Evolutionary conservation across 495 filamentous ascomycete genomes (phyloP).

Genomic region (Neurospora sp.): DNA sequence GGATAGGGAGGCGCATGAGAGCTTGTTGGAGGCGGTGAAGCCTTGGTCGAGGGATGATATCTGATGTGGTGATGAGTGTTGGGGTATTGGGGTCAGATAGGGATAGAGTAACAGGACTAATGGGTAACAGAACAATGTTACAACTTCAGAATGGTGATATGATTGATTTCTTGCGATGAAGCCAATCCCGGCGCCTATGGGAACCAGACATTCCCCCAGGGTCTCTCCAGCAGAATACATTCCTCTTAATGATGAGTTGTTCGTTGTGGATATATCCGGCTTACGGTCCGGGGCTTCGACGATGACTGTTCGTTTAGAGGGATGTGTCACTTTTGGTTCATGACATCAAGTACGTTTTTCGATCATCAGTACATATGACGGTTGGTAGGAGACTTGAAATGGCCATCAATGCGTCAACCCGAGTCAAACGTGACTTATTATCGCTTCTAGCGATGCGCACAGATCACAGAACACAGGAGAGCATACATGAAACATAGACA

Average conservation of each 20-base stretch:
- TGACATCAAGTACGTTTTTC: too few species aligned
- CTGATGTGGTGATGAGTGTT: neutral
- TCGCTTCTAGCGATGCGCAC: neutral
- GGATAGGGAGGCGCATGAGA: conserved; percentile 21
- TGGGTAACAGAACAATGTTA: neutral
- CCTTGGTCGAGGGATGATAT: conserved; percentile 26
- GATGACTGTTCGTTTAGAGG: neutral
- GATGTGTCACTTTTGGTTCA: neutral
- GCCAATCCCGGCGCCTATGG: neutral
- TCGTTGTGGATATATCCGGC: neutral
- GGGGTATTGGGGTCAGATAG: neutral
- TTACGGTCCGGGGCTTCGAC: neutral
- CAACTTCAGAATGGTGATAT: neutral
- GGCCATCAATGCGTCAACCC: neutral
- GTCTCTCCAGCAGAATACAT: neutral
- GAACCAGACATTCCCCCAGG: neutral
- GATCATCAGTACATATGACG: neutral
- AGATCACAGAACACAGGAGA: neutral
- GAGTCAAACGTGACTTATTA: neutral
- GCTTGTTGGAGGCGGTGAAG: conserved; percentile 28
- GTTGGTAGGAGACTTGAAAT: neutral
- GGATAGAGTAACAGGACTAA: neutral
- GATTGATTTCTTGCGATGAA: neutral
- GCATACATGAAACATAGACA: neutral
- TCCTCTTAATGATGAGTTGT: neutral